Evolutionary conservation across 1,139 yeast species (phyloP), one percentile per base, ranked within the genome.

Genomic region (Schwanniomyces etchellsii): DNA sequence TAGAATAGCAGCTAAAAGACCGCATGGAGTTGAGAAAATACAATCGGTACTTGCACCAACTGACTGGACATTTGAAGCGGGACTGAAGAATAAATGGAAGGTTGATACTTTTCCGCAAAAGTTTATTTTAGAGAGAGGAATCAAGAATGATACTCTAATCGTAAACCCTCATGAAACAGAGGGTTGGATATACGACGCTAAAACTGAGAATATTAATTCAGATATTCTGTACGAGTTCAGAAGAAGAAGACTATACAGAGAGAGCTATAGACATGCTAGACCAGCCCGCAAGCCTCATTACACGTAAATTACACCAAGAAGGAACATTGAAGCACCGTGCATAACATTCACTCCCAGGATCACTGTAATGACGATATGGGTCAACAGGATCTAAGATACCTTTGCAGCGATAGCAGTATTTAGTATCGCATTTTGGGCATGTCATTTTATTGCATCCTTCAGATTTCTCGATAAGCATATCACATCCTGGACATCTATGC

Each of bases 361-460:
- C 58, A 18, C 66, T 63, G 40, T 59, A 80, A 50, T 80, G 86
- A 14, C 55, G 60, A 45, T 80, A 79, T 0, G 80, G 79, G 30
- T 69, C 64, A 4, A 44, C 50, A 2, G 50, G 48, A 16, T 50
- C 50, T 30, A 76, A 55, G 4, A 52, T 42, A 1, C 45, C 47
- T 1, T 77, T 79, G 52, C 88, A 80, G 12, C 75, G 39, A 38
- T 70, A 75, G 44, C 88, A 80, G 43, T 79, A 79, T 29, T 51
- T 47, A 0, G 70, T 59, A 5, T 46, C 44, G 40, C 86, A 80
- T 4, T 65, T 55, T 0, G 64, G 42, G 44, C 88, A 79, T 18
- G 60, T 64, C 81, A 80, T 77, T 44, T 76, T 77, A 45, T 80
- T 78, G 47, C 88, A 80, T 3, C 88, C 88, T 43, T 75, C 81